Evolutionary conservation across 2,329 filamentous ascomycete species (phyloP).

Genomic region (Waltergamsia citrina): DNA sequence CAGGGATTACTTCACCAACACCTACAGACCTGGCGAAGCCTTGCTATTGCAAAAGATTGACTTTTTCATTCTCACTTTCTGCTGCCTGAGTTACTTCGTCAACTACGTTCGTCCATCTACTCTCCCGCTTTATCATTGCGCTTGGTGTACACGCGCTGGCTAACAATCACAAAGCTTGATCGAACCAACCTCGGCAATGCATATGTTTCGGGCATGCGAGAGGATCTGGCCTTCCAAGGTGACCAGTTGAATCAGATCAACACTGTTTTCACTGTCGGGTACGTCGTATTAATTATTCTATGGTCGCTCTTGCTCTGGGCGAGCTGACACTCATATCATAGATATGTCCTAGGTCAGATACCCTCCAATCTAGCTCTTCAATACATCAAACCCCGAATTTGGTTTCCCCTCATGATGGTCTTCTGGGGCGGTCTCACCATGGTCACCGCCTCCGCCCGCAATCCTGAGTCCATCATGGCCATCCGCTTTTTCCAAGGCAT

Average conservation of each 20-base stretch:
- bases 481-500: conserved; percentile 34
- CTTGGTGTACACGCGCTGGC: neutral
- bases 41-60: conserved; percentile 48
- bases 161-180: too few relatives aligned
- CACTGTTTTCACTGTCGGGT: conserved; percentile 49
- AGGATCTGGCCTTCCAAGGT: conserved; percentile 28
- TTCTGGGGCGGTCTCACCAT: conserved; percentile 48
- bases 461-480: conserved; percentile 23
- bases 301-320: conserved; percentile 15
- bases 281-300: conserved; percentile 36
- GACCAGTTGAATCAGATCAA: conserved; percentile 44
- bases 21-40: conserved; percentile 26
- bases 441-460: conserved; percentile 16
- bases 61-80: conserved; percentile 56
- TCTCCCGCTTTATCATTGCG: conserved; percentile 2
- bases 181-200: conserved; percentile 8
- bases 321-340: conserved; percentile 1
- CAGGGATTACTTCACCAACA: conserved; percentile 22
- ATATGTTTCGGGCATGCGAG: conserved; percentile 25
- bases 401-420: conserved; percentile 54
- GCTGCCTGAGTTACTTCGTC: conserved; percentile 47
- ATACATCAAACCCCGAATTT: conserved; percentile 49
- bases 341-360: conserved; percentile 46
- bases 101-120: conserved; percentile 33
- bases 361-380: conserved; percentile 53